phyloP scores from a whole-genome alignment of 75 land plant species.

The Cupressus sempervirens region DNA sequence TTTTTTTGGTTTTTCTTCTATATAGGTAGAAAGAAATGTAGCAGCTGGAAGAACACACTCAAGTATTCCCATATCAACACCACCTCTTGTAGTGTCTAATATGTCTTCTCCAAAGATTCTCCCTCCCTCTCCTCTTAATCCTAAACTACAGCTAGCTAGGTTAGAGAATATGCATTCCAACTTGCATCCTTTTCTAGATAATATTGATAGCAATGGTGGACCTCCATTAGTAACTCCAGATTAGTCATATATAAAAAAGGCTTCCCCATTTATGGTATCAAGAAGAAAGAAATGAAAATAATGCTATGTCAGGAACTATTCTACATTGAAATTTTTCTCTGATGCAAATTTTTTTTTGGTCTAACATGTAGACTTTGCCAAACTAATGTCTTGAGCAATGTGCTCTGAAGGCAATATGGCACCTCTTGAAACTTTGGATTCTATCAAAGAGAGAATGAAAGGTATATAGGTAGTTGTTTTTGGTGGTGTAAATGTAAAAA shows the following conservation, averaged over 20 bases:
- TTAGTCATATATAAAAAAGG: conserved; percentile 19
- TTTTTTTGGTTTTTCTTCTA: neutral
- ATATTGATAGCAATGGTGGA: conserved; percentile 17
- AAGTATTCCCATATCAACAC: conserved; percentile 78
- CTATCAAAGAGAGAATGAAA: conserved; percentile 94
- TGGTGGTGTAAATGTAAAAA: conserved; percentile 41
- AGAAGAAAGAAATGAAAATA: conserved; percentile 25
- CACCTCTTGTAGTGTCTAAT: conserved; percentile 71
- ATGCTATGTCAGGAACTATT: conserved; percentile 7
- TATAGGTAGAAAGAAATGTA: conserved; percentile 93
- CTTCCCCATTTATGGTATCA: conserved; percentile 12
- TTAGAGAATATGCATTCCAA: conserved; percentile 27
- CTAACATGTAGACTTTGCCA: neutral
- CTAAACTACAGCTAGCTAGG: conserved; percentile 47
- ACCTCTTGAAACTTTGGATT: conserved; percentile 74
- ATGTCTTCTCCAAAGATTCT: conserved; percentile 60
- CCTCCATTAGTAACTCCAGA: conserved; percentile 21
- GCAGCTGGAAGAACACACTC: conserved; percentile 93
- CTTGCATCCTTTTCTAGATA: conserved; percentile 34
- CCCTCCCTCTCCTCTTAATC: conserved; percentile 60
- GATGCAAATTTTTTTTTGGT: neutral
- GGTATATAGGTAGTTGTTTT: conserved; percentile 88
- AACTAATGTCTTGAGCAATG: conserved; percentile 1
- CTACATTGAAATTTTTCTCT: neutral
- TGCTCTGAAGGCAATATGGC: conserved; percentile 25